Evolutionary conservation across 768 basidiomycete species (phyloP), one percentile per base, ranked within the genome.

Genomic region (Mycena floridula): DNA sequence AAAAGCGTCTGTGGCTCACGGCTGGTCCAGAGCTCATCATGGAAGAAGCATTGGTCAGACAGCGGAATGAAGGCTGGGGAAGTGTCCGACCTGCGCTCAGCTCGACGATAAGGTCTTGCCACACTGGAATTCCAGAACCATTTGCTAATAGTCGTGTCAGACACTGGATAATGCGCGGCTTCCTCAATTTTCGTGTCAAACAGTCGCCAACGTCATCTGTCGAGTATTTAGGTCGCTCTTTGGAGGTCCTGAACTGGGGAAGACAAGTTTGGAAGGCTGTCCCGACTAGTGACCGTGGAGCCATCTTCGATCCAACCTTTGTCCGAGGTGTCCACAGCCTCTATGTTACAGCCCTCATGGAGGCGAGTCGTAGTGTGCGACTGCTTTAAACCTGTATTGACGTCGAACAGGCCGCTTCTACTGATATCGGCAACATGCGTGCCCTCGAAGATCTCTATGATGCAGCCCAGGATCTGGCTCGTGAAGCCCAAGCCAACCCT

Each of bases 211-310:
- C 9, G 37, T 43, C 6, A 43, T 56, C 5, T 58, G 44, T 68
- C n/a, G 62, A 68, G 46, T 69, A 62, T 35, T 64, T 61, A 30
- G 54, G 56, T 11, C 57, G 60, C 6, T 65, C 64, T 4, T 43
- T 73, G 16, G 68, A 72, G 12, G 48, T 74, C 15, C 55, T 76
- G 3, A 56, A 69, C 25, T 72, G 73, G 67, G 75, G 76, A 20
- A 44, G 54, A 3, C 50, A 54, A 21, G 42, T 49, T 6, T 76
- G 72, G 67, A 52, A 61, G 25, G 52, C 73, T 46, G 67, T 76
- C 6, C 50, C 65, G 1, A 46, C 28, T 21, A 50, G 61, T n/a
- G 62, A 68, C 15, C 56, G 68, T 12, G 74, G 75, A 4, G 56
- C 54, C 8, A 64, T 77, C 11, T 77, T 77, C 42, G 70, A 22